Percentiles rank a stretch among this genome's conserved stretches.
Evolutionary conservation across 208 protist species (phyloP).

Genomic region (Leishmania tropica): DNA sequence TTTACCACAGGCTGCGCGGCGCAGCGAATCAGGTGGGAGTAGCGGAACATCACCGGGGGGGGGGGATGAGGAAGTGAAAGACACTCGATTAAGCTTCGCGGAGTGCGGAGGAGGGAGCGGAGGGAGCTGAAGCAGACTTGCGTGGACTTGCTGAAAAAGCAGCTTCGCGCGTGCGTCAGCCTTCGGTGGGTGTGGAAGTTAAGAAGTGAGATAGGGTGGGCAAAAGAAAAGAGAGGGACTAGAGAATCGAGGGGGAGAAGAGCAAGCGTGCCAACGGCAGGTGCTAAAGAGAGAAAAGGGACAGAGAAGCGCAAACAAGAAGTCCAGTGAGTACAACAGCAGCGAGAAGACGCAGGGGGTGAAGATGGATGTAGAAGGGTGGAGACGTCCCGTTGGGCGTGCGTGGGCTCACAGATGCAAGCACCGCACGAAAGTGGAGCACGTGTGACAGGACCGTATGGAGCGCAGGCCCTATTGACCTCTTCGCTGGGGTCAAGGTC

Average conservation of each 20-base stretch:
- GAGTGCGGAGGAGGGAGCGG: not conserved
- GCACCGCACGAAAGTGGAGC: not conserved
- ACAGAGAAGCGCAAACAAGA: not conserved
- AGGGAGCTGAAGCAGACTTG: not conserved
- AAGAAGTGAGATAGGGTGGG: not conserved
- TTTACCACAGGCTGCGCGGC: slow-evolving; percentile 61
- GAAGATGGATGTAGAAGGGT: not conserved
- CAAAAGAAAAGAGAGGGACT: not conserved
- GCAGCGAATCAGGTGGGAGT: slow-evolving; percentile 37
- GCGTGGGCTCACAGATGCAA: not conserved
- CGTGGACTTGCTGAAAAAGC: not conserved
- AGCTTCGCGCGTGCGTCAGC: not conserved
- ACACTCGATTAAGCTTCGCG: not conserved
- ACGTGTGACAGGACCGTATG: not conserved
- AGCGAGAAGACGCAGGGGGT: not conserved
- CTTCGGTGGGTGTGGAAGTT: not conserved
- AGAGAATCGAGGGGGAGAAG: not conserved
- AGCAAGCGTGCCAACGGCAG: not conserved
- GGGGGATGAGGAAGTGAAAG: not conserved
- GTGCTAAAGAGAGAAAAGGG: not conserved
- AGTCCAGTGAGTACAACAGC: not conserved
- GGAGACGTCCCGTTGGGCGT: too few relatives aligned
- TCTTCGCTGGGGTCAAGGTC: not conserved
- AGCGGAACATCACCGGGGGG: slow-evolving; percentile 40
- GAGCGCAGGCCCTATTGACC: not conserved